A percentile compares a stretch with the other conserved stretches of the same genome.
These are phyloP conservation scores for Volvox reticuliferus DNA, from an alignment of 139 green algal species.

Conservation along the genomic window DNA sequence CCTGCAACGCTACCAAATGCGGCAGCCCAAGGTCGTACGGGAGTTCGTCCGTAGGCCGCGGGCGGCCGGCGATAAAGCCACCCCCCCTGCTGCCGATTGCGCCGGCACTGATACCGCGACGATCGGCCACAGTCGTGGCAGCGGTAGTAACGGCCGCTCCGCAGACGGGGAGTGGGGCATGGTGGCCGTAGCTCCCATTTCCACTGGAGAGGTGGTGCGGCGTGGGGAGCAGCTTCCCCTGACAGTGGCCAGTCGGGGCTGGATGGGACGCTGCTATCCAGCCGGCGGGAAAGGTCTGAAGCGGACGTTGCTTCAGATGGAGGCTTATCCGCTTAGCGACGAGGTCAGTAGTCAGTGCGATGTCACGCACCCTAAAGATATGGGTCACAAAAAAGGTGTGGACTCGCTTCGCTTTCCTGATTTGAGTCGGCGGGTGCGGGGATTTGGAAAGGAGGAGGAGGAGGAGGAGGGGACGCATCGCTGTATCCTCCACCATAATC, in stretches of 20 bases:
- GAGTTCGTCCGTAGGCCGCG: background rate
- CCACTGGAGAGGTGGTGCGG: constrained; percentile 13
- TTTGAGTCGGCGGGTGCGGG: too few species aligned
- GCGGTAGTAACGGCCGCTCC: too few species aligned
- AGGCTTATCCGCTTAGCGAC: constrained; percentile 51
- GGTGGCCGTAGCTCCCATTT: background rate
- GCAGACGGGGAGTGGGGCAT: constrained; percentile 21
- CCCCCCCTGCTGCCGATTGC: background rate
- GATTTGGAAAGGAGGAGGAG: too few species aligned
- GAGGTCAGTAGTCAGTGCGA: constrained; percentile 12
- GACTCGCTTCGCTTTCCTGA: too few species aligned
- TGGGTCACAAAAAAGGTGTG: too few species aligned
- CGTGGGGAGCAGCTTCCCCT: background rate
- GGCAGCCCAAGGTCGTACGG: background rate
- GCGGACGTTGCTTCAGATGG: constrained; percentile 40
- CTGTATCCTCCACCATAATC: too few species aligned
- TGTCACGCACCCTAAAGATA: too few species aligned
- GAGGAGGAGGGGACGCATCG: too few species aligned
- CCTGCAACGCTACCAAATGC: background rate
- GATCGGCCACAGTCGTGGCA: too few species aligned
- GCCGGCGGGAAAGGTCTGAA: background rate
- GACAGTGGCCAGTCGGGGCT: constrained; percentile 1
- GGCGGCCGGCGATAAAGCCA: background rate
- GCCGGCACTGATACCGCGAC: too few species aligned
- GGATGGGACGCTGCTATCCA: constrained; percentile 4